A percentile compares a stretch with the other conserved stretches of the same genome.
Evolutionary conservation across 805 yeast species (phyloP).

Genomic region (Wickerhamomyces ciferrii): DNA sequence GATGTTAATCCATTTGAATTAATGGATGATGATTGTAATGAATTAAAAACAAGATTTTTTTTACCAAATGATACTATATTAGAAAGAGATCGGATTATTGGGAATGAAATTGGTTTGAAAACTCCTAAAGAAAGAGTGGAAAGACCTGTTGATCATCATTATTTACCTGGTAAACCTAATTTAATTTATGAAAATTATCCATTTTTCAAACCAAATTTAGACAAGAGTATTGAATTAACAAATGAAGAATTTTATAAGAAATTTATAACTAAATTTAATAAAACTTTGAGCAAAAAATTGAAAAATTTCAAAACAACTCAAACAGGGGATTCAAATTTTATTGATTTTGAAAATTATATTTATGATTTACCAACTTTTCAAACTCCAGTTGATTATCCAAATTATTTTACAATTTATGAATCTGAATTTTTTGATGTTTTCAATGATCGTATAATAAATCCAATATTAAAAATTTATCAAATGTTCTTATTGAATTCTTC

Average conservation of each 20-base stretch:
- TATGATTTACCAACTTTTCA: conserved; percentile 8
- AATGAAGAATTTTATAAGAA: conserved; percentile 10
- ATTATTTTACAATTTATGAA: conserved; percentile 8
- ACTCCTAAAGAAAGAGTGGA: conserved; percentile 5
- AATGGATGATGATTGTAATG: conserved; percentile 7
- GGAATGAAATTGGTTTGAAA: conserved; percentile 16
- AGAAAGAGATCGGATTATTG: conserved; percentile 17
- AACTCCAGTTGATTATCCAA: conserved; percentile 7
- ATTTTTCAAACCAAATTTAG: conserved; percentile 13
- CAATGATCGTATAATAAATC: conserved; percentile 5
- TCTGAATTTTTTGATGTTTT: conserved; percentile 13
- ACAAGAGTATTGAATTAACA: conserved; percentile 9
- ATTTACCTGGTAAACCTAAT: conserved; percentile 18
- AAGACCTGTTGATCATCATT: conserved; percentile 10
- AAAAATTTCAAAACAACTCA: neutral
- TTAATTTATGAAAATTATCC: conserved; percentile 21
- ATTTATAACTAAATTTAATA: conserved; percentile 10
- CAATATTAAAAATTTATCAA: conserved; percentile 5
- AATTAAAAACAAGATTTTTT: conserved; percentile 6
- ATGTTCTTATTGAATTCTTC: conserved; percentile 2
- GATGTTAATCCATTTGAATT: conserved; percentile 16
- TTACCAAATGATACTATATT: conserved; percentile 12
- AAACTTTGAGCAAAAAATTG: conserved; percentile 2
- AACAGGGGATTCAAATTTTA: neutral
- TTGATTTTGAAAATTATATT: conserved; percentile 4